Base-by-base conservation (phyloP, 345 rosid species). In the Turnera subulata region DNA sequence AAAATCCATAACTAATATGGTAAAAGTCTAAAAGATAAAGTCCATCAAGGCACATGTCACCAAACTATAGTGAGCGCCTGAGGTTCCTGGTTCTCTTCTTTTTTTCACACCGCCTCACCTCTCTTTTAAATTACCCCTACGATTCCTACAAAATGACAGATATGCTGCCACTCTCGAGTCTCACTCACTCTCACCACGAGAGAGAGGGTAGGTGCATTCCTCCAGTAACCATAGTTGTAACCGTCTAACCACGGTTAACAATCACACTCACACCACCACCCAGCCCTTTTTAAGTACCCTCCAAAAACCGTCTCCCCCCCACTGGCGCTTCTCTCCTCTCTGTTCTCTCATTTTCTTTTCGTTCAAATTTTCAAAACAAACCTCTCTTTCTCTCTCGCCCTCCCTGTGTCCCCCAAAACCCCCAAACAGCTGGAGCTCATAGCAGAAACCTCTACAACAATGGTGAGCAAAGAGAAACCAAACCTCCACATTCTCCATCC, bases 391-490 rank as follows among this genome's bases (percentile, higher is more conserved):
- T 5, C 16, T 3, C 42, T 21, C 50, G 33, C 15, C 20, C 12
- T 50, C n/a, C 55, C 61, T 22, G 22, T 16, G 19, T 22, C 51
- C 46, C 26, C 20, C 23, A 40, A 19, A 15, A 6, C 50, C 56
- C 55, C 1, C 32, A 39, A 35, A 47, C 38, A 19, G 26, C 57
- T 19, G 23, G 8, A 29, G 35, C 35, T 29, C 35, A 29, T 8
- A 29, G 67, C 54, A 55, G 19, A 19, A 58, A 40, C 4, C 38
- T 50, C 58, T 50, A 47, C 63, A 49, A 65, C 70, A 53, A 85
- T 85, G 89, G 92, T 82, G 76, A 75, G 80, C 17, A 39, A 25
- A 62, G 61, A 56, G 40, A 55, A 22, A 20, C 16, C n/a, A 40
- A 35, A 16, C 25, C 20, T 33, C 22, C 50, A 33, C 14, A 53